phyloP scores from a whole-genome alignment of 1,284 basidiomycete genomes.

The Rhodotorula sp. region DNA sequence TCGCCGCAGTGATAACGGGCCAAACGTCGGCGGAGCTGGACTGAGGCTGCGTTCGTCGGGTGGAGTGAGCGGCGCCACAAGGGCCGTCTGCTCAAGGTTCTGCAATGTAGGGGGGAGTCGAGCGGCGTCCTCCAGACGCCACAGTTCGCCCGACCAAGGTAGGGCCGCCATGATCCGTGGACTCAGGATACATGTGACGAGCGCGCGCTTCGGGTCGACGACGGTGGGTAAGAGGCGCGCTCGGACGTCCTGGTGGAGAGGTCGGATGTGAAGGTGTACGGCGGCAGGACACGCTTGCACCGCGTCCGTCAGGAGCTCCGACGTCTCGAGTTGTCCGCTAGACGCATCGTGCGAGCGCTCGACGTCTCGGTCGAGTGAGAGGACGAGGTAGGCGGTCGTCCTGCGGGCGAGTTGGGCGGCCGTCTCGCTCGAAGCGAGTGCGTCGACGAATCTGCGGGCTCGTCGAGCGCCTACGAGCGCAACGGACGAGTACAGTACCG shows the following conservation, averaged over 20 bases:
- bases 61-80: neutral
- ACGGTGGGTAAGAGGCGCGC: neutral
- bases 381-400: neutral
- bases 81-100: constrained; percentile 13
- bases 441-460: neutral
- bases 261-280: constrained; percentile 1
- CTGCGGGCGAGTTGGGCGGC: neutral
- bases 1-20: neutral
- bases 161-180: neutral
- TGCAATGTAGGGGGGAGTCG: neutral
- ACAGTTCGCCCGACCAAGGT: neutral
- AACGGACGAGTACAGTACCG: constrained; percentile 6
- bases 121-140: neutral
- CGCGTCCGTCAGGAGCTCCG: neutral
- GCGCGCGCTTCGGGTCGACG: neutral
- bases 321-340: neutral
- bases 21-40: neutral
- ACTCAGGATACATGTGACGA: constrained; percentile 1
- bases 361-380: neutral
- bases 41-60: neutral
- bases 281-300: constrained; percentile 2
- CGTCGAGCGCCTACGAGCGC: neutral
- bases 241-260: neutral
- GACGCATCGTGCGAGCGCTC: neutral
- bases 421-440: neutral